Evolutionary conservation across 495 filamentous ascomycete species (phyloP), one percentile per base, ranked within the genome.

Genomic region (Chaetomium cochliodes): DNA sequence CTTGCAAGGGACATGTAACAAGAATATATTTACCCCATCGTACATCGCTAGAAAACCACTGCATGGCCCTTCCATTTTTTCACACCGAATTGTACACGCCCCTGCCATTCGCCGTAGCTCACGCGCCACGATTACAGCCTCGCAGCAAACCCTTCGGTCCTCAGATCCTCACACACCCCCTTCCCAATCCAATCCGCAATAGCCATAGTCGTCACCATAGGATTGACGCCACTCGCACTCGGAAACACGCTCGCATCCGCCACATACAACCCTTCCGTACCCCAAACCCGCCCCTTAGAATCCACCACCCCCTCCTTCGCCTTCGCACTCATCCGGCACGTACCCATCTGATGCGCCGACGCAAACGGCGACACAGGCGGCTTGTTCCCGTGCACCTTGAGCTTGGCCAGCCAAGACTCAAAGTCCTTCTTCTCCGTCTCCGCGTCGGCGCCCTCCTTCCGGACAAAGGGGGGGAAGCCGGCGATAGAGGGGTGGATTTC

Each of bases 181-280:
- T 79, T 73, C 8, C 81, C 82, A 30, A 90, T 83, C 79, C 81
- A 84, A 63, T 89, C 84, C 28, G 87, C 81, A 67, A 96, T 92
- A 3, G 87, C 91, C 92, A 97, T 94, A 62, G 83, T 88, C 51
- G 92, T 96, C 41, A 96, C 78, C 93, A 97, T 97, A 4, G 92
- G 93, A 73, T 97, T 97, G 13, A 96, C 92, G 6, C 93, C 93
- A 67, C 88, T 92, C 6, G 93, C 92, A 62, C 87, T 90, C 0
- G 93, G 93, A 66, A 97, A 92, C 0, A 97, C 87, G 67, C 91
- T 96, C 30, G 92, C 90, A 79, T 98, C 93, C 3, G 87, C 84
- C 3, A 97, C 86, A 70, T 88, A 94, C 67, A 97, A 64, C 0
- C 85, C 87, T 53, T 88, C 77, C 0, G 83, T 81, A 0, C 86